Evolutionary conservation across 192 early-diverging fungal species (phyloP).

Genomic region (Entomortierella lignicola): DNA sequence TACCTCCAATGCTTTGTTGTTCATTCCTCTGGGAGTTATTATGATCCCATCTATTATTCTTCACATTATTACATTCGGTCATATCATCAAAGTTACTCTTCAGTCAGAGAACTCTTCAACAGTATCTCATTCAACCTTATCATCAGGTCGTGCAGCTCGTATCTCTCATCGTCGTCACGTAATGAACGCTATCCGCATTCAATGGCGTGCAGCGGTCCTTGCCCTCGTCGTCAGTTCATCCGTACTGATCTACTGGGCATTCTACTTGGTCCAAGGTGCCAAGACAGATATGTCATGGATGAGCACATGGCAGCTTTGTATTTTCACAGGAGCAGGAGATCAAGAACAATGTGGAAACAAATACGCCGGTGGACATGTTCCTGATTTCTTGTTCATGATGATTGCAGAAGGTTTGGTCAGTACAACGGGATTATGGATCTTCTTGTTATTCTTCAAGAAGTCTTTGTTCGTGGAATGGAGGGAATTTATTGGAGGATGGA

Average conservation of each 20-base stretch:
- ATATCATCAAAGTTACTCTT: slow-evolving; percentile 58
- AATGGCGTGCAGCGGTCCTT: slow-evolving; percentile 63
- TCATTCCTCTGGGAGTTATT: slow-evolving; percentile 60
- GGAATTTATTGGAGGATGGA: slow-evolving; percentile 58
- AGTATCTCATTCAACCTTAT: slow-evolving; percentile 43
- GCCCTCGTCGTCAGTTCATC: slow-evolving; percentile 54
- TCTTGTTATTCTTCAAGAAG: slow-evolving; percentile 56
- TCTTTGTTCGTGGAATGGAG: slow-evolving; percentile 60
- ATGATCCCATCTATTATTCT: slow-evolving; percentile 56
- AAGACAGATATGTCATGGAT: slow-evolving; percentile 50
- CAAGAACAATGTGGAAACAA: slow-evolving; percentile 51
- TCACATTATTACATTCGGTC: slow-evolving; percentile 60
- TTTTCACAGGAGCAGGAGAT: slow-evolving; percentile 32
- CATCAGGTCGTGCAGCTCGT: slow-evolving; percentile 35
- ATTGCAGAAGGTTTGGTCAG: slow-evolving; percentile 57
- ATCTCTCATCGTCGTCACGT: slow-evolving; percentile 59
- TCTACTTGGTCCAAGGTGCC: slow-evolving; percentile 58
- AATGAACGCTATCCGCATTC: slow-evolving; percentile 63
- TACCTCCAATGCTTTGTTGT: slow-evolving; percentile 44
- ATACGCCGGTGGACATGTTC: slow-evolving; percentile 48
- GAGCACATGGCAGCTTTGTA: slow-evolving; percentile 57
- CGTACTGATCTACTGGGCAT: slow-evolving; percentile 63
- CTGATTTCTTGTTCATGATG: slow-evolving; percentile 60
- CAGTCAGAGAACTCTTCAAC: slow-evolving; percentile 49
- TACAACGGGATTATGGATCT: slow-evolving; percentile 60